Evolutionary conservation across 371 early-diverging fungal species (phyloP).

Genomic region (Gilbertella persicaria): DNA sequence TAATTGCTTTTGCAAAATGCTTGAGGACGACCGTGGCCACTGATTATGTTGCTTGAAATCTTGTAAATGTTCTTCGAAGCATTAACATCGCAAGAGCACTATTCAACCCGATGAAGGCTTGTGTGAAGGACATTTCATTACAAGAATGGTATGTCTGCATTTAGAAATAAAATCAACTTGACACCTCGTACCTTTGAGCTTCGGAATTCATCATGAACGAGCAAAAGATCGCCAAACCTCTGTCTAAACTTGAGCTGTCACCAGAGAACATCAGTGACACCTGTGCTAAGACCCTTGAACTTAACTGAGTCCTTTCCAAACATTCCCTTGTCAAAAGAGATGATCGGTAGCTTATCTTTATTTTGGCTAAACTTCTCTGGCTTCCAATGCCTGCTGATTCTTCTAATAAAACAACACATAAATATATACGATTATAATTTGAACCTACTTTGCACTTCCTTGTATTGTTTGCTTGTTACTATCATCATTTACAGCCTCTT

Average conservation of each 20-base stretch:
- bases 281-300: neutral
- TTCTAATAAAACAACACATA: neutral
- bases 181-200: constrained; percentile 1
- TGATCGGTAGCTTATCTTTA: neutral
- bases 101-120: too few species aligned
- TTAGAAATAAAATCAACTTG: neutral
- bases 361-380: neutral
- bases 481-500: neutral
- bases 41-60: neutral
- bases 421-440: too few species aligned
- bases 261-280: neutral
- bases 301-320: neutral
- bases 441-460: neutral
- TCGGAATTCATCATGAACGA: constrained; percentile 1
- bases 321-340: constrained; percentile 1
- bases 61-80: constrained; percentile 2
- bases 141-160: neutral
- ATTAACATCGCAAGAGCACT: neutral
- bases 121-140: too few species aligned
- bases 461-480: neutral
- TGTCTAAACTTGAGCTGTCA: neutral
- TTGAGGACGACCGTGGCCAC: neutral
- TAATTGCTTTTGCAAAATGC: neutral
- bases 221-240: neutral
- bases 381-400: neutral